Conservation (phyloP, 2,329 filamentous ascomycete genomes). For the Microdochium bolleyi region DNA sequence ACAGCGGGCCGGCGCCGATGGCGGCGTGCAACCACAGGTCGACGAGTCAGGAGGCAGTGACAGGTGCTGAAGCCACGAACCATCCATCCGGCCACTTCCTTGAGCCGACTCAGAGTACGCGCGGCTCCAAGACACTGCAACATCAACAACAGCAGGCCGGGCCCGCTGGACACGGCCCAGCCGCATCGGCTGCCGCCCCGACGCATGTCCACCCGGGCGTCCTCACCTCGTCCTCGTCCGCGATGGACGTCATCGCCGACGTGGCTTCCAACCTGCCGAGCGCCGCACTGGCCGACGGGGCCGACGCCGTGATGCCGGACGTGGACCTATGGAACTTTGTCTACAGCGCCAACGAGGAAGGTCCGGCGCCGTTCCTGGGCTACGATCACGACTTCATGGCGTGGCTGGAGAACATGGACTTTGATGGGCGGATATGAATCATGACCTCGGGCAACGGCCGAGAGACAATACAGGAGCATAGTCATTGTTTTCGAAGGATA, state of each 20-base stretch:
- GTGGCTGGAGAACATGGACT: conserved; percentile 24
- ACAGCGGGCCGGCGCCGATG: conserved; percentile 6
- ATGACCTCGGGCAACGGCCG: no score
- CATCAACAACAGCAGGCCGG: neutral
- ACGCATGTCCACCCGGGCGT: no score
- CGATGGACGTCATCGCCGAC: no score
- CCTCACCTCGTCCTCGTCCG: neutral
- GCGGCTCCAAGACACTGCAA: no score
- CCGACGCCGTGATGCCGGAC: neutral
- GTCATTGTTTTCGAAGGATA: no score
- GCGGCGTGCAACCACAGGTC: conserved; percentile 6
- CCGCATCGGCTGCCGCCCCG: no score
- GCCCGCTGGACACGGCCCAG: neutral
- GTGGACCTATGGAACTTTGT: conserved; percentile 10
- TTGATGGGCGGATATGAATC: conserved; percentile 15
- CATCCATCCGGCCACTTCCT: no score
- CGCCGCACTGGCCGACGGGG: neutral
- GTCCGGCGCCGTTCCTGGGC: conserved; percentile 18
- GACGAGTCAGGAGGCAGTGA: neutral
- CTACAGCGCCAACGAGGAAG: conserved; percentile 10
- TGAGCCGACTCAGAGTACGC: no score
- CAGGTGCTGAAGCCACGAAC: no score
- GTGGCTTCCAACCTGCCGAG: no score
- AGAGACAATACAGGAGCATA: no score
- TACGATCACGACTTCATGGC: conserved; percentile 24